Conservation (phyloP, 2,329 filamentous ascomycete species). For the Cladophialophora bantiana region DNA sequence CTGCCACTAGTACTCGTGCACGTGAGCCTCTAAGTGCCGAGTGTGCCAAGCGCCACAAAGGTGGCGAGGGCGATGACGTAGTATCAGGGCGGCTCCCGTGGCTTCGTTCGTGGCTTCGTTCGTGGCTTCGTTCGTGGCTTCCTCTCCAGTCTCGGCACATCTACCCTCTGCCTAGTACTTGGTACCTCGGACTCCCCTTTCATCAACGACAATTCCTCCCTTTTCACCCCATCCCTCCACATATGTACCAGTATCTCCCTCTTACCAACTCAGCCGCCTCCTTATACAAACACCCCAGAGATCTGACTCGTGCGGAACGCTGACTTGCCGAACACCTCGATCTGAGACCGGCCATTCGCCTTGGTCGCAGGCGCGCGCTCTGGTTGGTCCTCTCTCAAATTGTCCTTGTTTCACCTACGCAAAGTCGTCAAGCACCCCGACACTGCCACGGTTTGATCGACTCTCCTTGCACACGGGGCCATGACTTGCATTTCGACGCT, state of each 20-base stretch:
- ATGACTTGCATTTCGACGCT: slow-evolving; percentile 20
- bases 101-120: too few relatives aligned
- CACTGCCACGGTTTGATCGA: slow-evolving; percentile 39
- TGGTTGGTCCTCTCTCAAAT: slow-evolving; percentile 36
- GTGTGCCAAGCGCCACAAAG: too few relatives aligned
- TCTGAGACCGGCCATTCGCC: slow-evolving; percentile 26
- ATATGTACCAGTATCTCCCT: background rate
- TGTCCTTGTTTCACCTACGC: slow-evolving; percentile 36
- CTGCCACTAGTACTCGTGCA: too few relatives aligned
- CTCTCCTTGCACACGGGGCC: slow-evolving; percentile 30
- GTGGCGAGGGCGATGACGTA: too few relatives aligned
- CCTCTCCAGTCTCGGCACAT: background rate
- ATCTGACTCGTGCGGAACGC: slow-evolving; percentile 23
- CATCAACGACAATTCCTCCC: background rate
- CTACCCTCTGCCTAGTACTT: background rate
- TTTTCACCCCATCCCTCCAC: background rate
- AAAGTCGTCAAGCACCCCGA: slow-evolving; percentile 32
- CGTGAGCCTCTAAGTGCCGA: too few relatives aligned
- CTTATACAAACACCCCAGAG: slow-evolving; percentile 9
- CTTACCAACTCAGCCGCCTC: slow-evolving; percentile 3
- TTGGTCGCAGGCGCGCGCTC: slow-evolving; percentile 22
- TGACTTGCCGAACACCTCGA: slow-evolving; percentile 28
- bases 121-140: too few relatives aligned
- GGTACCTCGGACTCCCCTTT: background rate
- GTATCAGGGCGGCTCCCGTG: background rate